A percentile compares a stretch with the other conserved stretches of the same genome.
These are phyloP conservation scores for Porphyrellus cyaneotinctus DNA, from an alignment of 768 basidiomycete genomes.

Conservation along the genomic window DNA sequence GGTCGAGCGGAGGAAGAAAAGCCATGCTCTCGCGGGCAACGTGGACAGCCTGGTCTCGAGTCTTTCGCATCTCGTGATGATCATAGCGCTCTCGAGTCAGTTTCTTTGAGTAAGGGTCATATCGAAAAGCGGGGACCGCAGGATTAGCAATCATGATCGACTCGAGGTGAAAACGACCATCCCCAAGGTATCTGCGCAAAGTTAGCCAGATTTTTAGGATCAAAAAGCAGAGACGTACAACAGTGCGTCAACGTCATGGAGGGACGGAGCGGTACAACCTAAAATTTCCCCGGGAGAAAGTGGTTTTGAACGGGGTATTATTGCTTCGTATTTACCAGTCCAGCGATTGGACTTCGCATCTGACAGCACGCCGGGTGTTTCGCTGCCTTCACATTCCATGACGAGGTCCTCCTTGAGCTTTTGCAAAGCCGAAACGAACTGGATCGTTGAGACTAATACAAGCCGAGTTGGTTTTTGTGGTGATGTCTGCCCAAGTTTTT, in stretches of 20 bases:
- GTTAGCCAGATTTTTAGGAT: conserved; percentile 1
- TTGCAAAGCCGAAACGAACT: conserved; percentile 93
- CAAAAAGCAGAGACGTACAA: conserved; percentile 50
- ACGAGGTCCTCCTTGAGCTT: conserved; percentile 77
- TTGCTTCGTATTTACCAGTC: conserved; percentile 66
- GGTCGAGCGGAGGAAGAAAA: conserved; percentile 15
- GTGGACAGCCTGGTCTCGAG: conserved; percentile 72
- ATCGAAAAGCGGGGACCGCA: conserved; percentile 88
- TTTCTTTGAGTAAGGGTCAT: conserved; percentile 98
- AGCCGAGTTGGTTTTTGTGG: conserved; percentile 54
- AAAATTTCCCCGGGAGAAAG: conserved; percentile 95
- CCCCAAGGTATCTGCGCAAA: conserved; percentile 82
- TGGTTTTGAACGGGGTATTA: conserved; percentile 84
- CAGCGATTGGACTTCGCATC: conserved; percentile 31
- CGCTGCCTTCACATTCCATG: conserved; percentile 29
- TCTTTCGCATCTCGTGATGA: conserved; percentile 78
- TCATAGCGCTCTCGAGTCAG: conserved; percentile 90
- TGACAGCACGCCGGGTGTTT: neutral
- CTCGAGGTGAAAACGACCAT: conserved; percentile 97
- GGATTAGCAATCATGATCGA: conserved; percentile 99
- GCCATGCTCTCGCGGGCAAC: conserved; percentile 64
- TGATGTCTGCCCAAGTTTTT: conserved; percentile 9
- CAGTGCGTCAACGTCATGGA: conserved; percentile 82
- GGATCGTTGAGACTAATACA: conserved; percentile 94
- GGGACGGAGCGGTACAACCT: conserved; percentile 90